Conservation (phyloP, 2,329 filamentous ascomycete genomes). For the Claviceps purpurea region DNA sequence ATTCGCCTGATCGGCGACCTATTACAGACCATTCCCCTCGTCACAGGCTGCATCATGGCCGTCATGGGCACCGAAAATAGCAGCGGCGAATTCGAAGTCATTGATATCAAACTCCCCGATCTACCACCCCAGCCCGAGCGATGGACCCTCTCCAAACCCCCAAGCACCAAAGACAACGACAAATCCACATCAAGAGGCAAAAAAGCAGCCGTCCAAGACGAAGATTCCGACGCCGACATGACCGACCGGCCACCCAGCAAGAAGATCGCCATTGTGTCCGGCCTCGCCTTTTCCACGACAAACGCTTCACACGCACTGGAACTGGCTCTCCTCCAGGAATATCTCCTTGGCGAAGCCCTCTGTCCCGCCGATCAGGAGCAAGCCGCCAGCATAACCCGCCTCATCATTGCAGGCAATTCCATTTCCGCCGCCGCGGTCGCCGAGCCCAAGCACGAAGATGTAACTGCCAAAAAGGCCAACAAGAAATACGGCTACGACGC, state of each 20-base stretch:
- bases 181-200: background rate
- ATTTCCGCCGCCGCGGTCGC: constrained; percentile 47
- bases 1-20: constrained; percentile 62
- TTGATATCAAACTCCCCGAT: constrained; percentile 82
- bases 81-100: constrained; percentile 82
- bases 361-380: constrained; percentile 44
- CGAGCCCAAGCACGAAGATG: constrained; percentile 25
- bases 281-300: constrained; percentile 67
- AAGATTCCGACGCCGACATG: constrained; percentile 41
- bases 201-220: constrained; percentile 10
- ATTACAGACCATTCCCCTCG: constrained; percentile 56
- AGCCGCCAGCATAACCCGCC: constrained; percentile 58
- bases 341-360: constrained; percentile 69
- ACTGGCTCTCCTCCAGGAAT: constrained; percentile 71
- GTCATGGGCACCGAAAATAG: constrained; percentile 88
- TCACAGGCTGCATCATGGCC: constrained; percentile 89
- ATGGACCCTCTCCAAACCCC: constrained; percentile 54
- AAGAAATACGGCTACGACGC: constrained; percentile 96
- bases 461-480: constrained; percentile 30
- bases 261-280: constrained; percentile 76
- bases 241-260: constrained; percentile 28
- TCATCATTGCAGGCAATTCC: constrained; percentile 88
- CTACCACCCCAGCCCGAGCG: constrained; percentile 68
- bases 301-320: constrained; percentile 59
- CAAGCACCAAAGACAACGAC: constrained; percentile 12